Percentiles rank a stretch among this genome's conserved stretches.
These are phyloP conservation scores for Candida sphagnicola DNA, from an alignment of 805 yeast species.

Conservation along the genomic window DNA sequence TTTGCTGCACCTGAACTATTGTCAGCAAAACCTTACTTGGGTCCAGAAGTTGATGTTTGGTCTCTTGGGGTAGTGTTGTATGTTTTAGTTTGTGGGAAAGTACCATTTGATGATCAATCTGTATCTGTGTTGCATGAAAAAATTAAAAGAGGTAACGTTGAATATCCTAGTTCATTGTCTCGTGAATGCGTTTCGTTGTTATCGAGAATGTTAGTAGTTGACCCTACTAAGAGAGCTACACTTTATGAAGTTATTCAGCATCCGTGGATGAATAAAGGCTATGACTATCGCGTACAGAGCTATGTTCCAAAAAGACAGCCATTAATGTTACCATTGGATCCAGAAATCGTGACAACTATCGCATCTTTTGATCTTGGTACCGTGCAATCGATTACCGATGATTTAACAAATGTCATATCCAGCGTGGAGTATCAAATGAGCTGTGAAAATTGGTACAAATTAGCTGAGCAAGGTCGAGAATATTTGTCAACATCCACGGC, in stretches of 20 bases:
- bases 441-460: conserved; percentile 56
- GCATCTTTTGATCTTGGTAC: conserved; percentile 74
- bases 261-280: conserved; percentile 94
- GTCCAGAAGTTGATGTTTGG: conserved; percentile 99
- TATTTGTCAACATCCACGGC: conserved; percentile 32
- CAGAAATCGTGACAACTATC: conserved; percentile 67
- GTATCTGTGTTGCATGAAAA: conserved; percentile 90
- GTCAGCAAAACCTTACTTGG: conserved; percentile 87
- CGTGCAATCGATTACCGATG: conserved; percentile 53
- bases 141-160: conserved; percentile 88
- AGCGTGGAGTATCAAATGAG: conserved; percentile 67
- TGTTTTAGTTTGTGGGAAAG: conserved; percentile 95
- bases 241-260: conserved; percentile 77
- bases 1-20: conserved; percentile 98
- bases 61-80: conserved; percentile 95
- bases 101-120: conserved; percentile 94
- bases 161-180: conserved; percentile 80
- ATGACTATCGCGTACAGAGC: conserved; percentile 64
- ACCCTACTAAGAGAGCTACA: conserved; percentile 76
- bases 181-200: conserved; percentile 76
- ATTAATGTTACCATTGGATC: conserved; percentile 62
- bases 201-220: conserved; percentile 87
- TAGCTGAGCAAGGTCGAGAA: conserved; percentile 34
- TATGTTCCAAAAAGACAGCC: conserved; percentile 80
- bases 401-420: conserved; percentile 53